Conservation (phyloP, 768 basidiomycete species). For the Daedalea quercina region DNA sequence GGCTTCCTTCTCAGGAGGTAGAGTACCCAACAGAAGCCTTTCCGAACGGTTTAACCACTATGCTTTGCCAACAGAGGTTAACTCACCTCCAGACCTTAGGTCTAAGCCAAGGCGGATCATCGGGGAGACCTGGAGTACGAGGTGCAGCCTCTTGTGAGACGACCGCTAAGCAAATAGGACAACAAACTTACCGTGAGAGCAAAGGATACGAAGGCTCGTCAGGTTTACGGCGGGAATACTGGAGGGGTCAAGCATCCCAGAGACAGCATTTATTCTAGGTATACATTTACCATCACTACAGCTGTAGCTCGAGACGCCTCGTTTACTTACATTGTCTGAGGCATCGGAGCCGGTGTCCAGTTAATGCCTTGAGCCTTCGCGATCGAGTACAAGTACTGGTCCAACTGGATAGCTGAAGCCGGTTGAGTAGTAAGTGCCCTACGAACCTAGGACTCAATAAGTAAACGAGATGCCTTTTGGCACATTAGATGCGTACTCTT, state of each 20-base stretch:
- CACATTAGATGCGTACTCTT: constrained; percentile 28
- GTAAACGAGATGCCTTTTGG: not conserved
- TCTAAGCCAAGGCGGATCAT: constrained; percentile 69
- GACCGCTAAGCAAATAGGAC: constrained; percentile 3
- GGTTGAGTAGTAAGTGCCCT: constrained; percentile 44
- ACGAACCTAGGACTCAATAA: constrained; percentile 32
- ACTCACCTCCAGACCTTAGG: constrained; percentile 75
- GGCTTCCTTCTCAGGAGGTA: constrained; percentile 47
- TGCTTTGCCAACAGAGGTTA: not conserved
- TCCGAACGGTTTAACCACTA: not conserved
- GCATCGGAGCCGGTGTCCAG: constrained; percentile 56
- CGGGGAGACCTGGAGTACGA: constrained; percentile 51
- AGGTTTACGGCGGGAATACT: constrained; percentile 49
- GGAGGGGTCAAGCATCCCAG: constrained; percentile 52
- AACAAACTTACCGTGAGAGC: constrained; percentile 50
- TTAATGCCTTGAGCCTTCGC: constrained; percentile 45
- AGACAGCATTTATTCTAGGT: constrained; percentile 45
- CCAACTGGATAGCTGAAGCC: constrained; percentile 50
- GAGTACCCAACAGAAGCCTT: constrained; percentile 58
- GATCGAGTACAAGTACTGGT: constrained; percentile 47
- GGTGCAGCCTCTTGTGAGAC: not conserved
- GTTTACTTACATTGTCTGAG: constrained; percentile 53
- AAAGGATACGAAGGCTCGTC: constrained; percentile 45
- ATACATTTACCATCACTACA: constrained; percentile 6
- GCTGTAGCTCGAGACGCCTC: not conserved